These are phyloP conservation scores for Sequoia sempervirens DNA, from an alignment of 75 land plant genomes.

Conservation along the genomic window DNA sequence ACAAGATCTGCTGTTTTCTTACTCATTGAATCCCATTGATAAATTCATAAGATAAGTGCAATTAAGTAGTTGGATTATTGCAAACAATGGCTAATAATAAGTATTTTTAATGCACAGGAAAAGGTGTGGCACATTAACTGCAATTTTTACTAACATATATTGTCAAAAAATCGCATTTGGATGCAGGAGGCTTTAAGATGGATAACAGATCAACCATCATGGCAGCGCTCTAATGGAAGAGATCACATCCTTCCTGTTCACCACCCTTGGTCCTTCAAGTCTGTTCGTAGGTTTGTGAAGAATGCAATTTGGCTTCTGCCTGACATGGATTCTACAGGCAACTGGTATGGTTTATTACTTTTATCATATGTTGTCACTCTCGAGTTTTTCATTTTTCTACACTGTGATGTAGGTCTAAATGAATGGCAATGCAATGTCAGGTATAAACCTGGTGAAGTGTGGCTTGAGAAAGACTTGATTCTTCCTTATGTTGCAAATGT, in stretches of 20 bases:
- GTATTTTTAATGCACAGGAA: neutral
- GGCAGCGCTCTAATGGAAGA: constrained; percentile 87
- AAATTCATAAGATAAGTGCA: neutral
- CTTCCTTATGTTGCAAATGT: constrained; percentile 94
- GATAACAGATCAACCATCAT: constrained; percentile 85
- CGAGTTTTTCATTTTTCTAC: neutral
- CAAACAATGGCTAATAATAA: neutral
- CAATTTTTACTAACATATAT: neutral
- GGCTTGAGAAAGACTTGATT: constrained; percentile 83
- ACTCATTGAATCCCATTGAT: neutral
- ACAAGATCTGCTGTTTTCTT: neutral
- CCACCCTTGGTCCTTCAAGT: constrained; percentile 97
- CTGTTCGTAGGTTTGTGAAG: constrained; percentile 73
- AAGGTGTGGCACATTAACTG: neutral
- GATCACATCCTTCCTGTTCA: constrained; percentile 95
- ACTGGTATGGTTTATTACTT: constrained; percentile 47
- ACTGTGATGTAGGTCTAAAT: neutral
- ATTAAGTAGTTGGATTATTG: neutral
- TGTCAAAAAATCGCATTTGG: constrained; percentile 10
- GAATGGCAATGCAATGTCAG: constrained; percentile 14
- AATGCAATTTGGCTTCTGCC: constrained; percentile 94
- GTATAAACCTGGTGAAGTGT: constrained; percentile 96
- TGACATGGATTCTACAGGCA: constrained; percentile 96
- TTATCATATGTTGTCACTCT: neutral
- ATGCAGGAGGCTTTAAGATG: constrained; percentile 84